phyloP scores from a whole-genome alignment of 2,329 filamentous ascomycete genomes.

The Fulvia fulva region DNA sequence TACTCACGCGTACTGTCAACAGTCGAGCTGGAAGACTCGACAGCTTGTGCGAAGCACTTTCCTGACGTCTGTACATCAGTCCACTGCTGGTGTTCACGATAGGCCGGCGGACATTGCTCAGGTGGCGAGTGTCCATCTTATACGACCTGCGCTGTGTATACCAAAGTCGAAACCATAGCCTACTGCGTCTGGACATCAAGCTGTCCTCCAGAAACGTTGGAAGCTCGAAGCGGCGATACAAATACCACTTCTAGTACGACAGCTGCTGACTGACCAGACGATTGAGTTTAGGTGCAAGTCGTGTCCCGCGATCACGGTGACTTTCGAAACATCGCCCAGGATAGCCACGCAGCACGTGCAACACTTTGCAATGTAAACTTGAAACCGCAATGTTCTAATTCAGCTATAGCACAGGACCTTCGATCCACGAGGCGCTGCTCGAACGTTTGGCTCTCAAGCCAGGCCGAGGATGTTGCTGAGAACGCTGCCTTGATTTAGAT shows the following conservation, averaged over 20 bases:
- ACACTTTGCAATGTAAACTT: not conserved
- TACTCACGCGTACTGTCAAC: too few species aligned
- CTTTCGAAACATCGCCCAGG: not conserved
- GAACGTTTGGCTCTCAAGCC: not conserved
- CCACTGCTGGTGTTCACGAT: too few species aligned
- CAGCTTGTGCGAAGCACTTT: too few species aligned
- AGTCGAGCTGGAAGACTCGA: too few species aligned
- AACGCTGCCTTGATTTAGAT: not conserved
- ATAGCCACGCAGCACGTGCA: not conserved
- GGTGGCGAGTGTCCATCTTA: not conserved
- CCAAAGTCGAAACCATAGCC: not conserved
- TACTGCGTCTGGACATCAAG: not conserved
- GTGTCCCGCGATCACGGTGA: not conserved
- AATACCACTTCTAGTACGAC: not conserved
- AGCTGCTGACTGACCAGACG: not conserved
- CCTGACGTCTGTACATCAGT: too few species aligned
- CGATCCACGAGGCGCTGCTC: not conserved
- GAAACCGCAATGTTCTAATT: not conserved
- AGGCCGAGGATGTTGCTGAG: not conserved
- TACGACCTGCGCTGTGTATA: not conserved
- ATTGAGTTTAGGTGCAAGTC: not conserved
- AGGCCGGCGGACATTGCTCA: not conserved
- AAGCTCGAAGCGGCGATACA: not conserved
- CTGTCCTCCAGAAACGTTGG: too few species aligned
- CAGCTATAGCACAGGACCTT: not conserved